phyloP scores from a whole-genome alignment of 2,329 filamentous ascomycete species.

The Seiridium cupressi region DNA sequence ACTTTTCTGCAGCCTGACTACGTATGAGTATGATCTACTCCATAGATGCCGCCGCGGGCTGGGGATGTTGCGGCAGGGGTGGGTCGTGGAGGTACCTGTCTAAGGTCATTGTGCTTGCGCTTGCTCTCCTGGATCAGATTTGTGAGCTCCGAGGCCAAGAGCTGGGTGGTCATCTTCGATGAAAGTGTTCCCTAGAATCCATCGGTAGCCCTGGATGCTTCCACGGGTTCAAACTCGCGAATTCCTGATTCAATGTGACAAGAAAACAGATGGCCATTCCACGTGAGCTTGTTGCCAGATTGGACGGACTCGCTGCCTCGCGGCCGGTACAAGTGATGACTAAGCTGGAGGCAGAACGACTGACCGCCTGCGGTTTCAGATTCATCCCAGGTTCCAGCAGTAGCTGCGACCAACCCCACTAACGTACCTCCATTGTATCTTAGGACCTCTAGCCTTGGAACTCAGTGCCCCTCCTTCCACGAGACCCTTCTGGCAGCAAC shows the following conservation, averaged over 20 bases:
- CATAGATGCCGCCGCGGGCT: neutral
- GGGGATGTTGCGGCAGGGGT: conserved; percentile 1
- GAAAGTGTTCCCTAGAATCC: conserved; percentile 17
- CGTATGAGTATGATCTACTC: neutral
- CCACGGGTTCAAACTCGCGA: neutral
- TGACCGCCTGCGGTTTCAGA: conserved; percentile 7
- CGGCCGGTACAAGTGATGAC: conserved; percentile 8
- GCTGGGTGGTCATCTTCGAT: conserved; percentile 81
- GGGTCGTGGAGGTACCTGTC: conserved; percentile 57
- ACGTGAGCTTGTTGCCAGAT: conserved; percentile 28
- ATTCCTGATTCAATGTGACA: neutral
- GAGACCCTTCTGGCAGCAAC: neutral
- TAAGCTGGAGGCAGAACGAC: conserved; percentile 11
- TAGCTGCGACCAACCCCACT: neutral
- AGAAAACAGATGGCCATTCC: neutral
- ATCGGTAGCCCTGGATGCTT: conserved; percentile 12
- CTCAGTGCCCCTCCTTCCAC: neutral
- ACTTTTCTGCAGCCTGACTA: conserved; percentile 82
- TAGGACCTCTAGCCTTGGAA: neutral
- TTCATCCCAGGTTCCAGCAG: neutral
- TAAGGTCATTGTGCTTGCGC: conserved; percentile 86
- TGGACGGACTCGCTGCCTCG: conserved; percentile 8
- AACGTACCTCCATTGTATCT: neutral
- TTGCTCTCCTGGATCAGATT: conserved; percentile 95
- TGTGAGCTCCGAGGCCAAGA: conserved; percentile 82